phyloP scores from a whole-genome alignment of 495 filamentous ascomycete genomes.

The Penicillium bialowiezense region DNA sequence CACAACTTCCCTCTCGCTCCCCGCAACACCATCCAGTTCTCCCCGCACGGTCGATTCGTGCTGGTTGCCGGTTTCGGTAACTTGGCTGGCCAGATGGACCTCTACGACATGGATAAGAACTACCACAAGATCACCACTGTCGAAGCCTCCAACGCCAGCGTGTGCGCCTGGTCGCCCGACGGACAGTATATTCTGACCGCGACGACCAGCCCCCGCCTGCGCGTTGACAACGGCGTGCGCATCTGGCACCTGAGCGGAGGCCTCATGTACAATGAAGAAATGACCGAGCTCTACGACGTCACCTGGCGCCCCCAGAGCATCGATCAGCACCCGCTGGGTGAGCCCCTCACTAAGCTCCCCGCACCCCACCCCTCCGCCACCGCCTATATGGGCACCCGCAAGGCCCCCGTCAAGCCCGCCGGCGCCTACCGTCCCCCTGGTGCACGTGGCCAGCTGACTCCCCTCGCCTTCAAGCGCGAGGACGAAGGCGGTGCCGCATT shows the following conservation, averaged over 20 bases:
- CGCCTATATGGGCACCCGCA: slow-evolving; percentile 77
- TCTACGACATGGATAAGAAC: slow-evolving; percentile 92
- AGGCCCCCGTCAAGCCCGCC: slow-evolving; percentile 89
- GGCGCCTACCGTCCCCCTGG: slow-evolving; percentile 97
- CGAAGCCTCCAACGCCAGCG: slow-evolving; percentile 89
- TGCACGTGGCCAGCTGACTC: slow-evolving; percentile 82
- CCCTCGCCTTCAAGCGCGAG: slow-evolving; percentile 94
- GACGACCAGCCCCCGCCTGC: slow-evolving; percentile 88
- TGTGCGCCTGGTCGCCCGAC: slow-evolving; percentile 96
- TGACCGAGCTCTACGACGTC: slow-evolving; percentile 91
- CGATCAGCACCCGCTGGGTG: slow-evolving; percentile 57
- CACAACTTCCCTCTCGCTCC: slow-evolving; percentile 82
- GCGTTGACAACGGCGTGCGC: slow-evolving; percentile 94
- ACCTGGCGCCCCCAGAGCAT: slow-evolving; percentile 77
- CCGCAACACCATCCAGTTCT: slow-evolving; percentile 93
- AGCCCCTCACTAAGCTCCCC: slow-evolving; percentile 75
- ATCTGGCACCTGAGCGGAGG: slow-evolving; percentile 91
- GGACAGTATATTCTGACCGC: slow-evolving; percentile 93
- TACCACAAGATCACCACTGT: slow-evolving; percentile 89
- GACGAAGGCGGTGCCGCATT: slow-evolving; percentile 94
- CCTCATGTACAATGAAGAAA: slow-evolving; percentile 91
- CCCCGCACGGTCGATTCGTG: slow-evolving; percentile 87
- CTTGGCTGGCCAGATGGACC: slow-evolving; percentile 93
- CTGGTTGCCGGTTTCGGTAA: slow-evolving; percentile 97
- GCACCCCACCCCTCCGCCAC: slow-evolving; percentile 80